Conservation (phyloP, 2,329 filamentous ascomycete species). For the Botrytis galanthina region DNA sequence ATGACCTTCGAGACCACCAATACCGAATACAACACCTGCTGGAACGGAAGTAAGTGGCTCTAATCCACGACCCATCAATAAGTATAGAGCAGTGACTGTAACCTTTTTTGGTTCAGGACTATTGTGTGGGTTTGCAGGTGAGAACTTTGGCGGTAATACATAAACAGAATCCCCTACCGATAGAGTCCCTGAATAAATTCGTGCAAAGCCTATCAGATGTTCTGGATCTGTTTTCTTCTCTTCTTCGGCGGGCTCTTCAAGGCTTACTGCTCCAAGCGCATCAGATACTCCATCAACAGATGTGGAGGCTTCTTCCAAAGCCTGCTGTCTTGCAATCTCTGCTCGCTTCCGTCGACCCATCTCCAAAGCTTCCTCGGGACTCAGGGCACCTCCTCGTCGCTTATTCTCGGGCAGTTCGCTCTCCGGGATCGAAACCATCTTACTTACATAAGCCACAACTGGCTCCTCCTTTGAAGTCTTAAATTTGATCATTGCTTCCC, state of each 20-base stretch:
- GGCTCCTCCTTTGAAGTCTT: constrained; percentile 68
- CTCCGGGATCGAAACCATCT: constrained; percentile 94
- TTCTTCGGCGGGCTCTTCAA: constrained; percentile 53
- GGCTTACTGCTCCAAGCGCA: constrained; percentile 57
- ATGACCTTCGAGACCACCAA: constrained; percentile 85
- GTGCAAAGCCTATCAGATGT: constrained; percentile 89
- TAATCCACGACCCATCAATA: constrained; percentile 90
- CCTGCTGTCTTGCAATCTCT: constrained; percentile 79
- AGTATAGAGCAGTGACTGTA: constrained; percentile 82
- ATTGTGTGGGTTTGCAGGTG: constrained; percentile 71
- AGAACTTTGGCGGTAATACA: constrained; percentile 90
- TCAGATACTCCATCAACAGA: constrained; percentile 49
- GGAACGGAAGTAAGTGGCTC: constrained; percentile 82
- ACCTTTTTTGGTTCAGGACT: constrained; percentile 76
- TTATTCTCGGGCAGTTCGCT: constrained; percentile 90
- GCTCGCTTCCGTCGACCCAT: constrained; percentile 84
- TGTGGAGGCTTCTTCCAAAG: constrained; percentile 39
- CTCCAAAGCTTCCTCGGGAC: constrained; percentile 85
- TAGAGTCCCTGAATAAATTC: constrained; percentile 87
- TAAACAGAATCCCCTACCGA: constrained; percentile 89
- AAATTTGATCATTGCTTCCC: constrained; percentile 80
- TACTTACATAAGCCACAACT: constrained; percentile 92
- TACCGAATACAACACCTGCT: constrained; percentile 92
- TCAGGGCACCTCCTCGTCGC: constrained; percentile 67
- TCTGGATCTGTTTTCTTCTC: constrained; percentile 70